These are phyloP conservation scores for Tolypocladium sp. DNA, from an alignment of 2,329 filamentous ascomycete species.

Conservation along the genomic window DNA sequence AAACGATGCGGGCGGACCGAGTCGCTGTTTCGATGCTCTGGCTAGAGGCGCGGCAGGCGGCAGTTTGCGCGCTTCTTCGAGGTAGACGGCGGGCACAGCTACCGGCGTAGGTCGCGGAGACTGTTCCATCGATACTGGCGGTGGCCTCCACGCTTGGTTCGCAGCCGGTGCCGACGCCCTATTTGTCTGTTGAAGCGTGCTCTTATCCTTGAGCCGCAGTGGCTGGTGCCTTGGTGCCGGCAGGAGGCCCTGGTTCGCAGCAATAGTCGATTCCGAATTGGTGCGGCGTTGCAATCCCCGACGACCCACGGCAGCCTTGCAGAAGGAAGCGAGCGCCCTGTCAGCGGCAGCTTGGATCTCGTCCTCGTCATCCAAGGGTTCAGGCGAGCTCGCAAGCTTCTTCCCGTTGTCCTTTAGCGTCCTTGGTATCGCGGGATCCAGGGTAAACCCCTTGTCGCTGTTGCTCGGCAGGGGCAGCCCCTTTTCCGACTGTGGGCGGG, in stretches of 20 bases:
- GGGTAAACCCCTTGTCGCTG: constrained; percentile 2
- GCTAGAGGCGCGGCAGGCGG: constrained; percentile 5
- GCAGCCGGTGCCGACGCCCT: neutral
- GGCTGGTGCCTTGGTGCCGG: constrained; percentile 30
- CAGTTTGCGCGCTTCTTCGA: constrained; percentile 11
- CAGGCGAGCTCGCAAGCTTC: constrained; percentile 1
- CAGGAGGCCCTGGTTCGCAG: constrained; percentile 15
- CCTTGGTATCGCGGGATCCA: neutral
- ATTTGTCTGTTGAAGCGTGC: neutral
- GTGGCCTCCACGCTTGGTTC: neutral
- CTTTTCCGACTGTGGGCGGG: constrained; percentile 30
- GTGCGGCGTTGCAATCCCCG: constrained; percentile 3
- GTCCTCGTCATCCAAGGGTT: constrained; percentile 5
- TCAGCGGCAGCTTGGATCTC: constrained; percentile 9
- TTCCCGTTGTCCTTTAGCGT: neutral
- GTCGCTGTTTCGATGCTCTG: constrained; percentile 5
- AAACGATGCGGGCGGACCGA: constrained; percentile 12
- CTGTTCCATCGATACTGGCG: neutral
- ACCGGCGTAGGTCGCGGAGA: neutral
- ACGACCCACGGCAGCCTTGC: constrained; percentile 9
- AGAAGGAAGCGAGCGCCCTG: constrained; percentile 8
- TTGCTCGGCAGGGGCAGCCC: constrained; percentile 12
- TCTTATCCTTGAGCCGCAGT: constrained; percentile 17
- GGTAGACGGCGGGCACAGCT: constrained; percentile 7
- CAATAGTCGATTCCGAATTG: constrained; percentile 6